These are phyloP conservation scores for Pharus latifolius DNA, from an alignment of 176 grass and related monocot genomes.

Conservation along the genomic window DNA sequence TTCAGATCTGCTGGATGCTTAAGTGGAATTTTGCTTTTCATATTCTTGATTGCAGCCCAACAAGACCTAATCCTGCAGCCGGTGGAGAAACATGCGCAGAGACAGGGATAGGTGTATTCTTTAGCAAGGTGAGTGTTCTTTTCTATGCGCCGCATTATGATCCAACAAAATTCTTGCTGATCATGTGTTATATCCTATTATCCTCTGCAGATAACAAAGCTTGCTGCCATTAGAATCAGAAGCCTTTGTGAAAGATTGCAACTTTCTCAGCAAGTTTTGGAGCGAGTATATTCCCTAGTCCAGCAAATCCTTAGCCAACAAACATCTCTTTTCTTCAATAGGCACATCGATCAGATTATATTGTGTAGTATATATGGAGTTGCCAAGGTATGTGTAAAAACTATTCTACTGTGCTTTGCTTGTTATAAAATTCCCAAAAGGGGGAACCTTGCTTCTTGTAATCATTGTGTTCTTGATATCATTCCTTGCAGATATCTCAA, in stretches of 20 bases:
- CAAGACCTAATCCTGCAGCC: slow-evolving; percentile 71
- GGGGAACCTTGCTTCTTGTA: background rate
- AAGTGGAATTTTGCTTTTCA: background rate
- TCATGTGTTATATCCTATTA: background rate
- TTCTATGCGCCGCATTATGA: background rate
- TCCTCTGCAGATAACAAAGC: slow-evolving; percentile 60
- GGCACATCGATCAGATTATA: slow-evolving; percentile 96
- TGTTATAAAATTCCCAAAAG: background rate
- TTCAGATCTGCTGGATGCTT: background rate
- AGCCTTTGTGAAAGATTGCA: slow-evolving; percentile 87
- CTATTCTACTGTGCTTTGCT: background rate
- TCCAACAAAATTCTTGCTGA: slow-evolving; percentile 8
- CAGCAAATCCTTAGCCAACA: slow-evolving; percentile 81
- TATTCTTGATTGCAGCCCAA: slow-evolving; percentile 63
- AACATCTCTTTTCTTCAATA: slow-evolving; percentile 84
- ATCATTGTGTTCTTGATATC: background rate
- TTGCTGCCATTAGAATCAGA: slow-evolving; percentile 93
- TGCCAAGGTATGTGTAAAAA: slow-evolving; percentile 51
- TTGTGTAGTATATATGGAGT: slow-evolving; percentile 95
- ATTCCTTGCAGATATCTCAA: slow-evolving; percentile 64
- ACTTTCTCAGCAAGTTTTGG: slow-evolving; percentile 67
- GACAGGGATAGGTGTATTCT: slow-evolving; percentile 83
- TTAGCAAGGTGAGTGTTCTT: slow-evolving; percentile 58
- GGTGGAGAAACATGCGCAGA: slow-evolving; percentile 93
- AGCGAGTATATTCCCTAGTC: slow-evolving; percentile 71